phyloP scores from a whole-genome alignment of 208 protist species.

The Leishmania lainsoni region DNA sequence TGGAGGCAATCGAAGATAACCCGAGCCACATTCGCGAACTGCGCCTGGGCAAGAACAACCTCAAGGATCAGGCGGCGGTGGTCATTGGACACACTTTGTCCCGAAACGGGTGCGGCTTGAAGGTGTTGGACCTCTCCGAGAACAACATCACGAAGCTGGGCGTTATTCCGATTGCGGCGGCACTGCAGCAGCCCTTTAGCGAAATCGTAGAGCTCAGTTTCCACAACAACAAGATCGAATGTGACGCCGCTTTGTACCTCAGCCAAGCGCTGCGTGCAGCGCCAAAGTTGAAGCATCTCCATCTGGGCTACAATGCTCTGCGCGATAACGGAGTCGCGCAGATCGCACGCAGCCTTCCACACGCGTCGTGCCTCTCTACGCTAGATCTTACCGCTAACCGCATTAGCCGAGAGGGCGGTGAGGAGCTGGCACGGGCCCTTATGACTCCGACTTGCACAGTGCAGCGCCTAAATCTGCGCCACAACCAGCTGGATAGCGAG shows the following conservation, averaged over 20 bases:
- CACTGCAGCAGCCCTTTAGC: slow-evolving; percentile 57
- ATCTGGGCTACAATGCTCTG: slow-evolving; percentile 88
- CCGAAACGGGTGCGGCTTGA: slow-evolving; percentile 73
- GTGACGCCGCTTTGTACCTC: slow-evolving; percentile 68
- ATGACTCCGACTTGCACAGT: slow-evolving; percentile 59
- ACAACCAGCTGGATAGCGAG: slow-evolving; percentile 83
- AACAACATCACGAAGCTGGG: slow-evolving; percentile 86
- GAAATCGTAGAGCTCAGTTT: slow-evolving; percentile 88
- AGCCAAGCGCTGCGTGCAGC: slow-evolving; percentile 56
- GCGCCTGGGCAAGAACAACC: slow-evolving; percentile 82
- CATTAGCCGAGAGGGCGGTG: slow-evolving; percentile 71
- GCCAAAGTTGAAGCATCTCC: slow-evolving; percentile 81
- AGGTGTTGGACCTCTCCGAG: slow-evolving; percentile 89
- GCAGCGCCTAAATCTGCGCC: slow-evolving; percentile 86
- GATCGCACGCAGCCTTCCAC: slow-evolving; percentile 64
- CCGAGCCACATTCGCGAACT: slow-evolving; percentile 79
- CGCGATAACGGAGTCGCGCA: slow-evolving; percentile 75
- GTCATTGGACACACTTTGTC: slow-evolving; percentile 79
- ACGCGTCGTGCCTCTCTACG: slow-evolving; percentile 58
- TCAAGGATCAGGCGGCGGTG: slow-evolving; percentile 83
- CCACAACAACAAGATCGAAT: slow-evolving; percentile 90
- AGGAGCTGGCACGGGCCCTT: slow-evolving; percentile 65
- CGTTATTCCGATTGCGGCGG: slow-evolving; percentile 74
- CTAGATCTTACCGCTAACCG: slow-evolving; percentile 90
- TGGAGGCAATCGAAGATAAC: slow-evolving; percentile 84